phyloP scores from a whole-genome alignment of 2,329 filamentous ascomycete genomes.

The Arthrobotrys musiformis region DNA sequence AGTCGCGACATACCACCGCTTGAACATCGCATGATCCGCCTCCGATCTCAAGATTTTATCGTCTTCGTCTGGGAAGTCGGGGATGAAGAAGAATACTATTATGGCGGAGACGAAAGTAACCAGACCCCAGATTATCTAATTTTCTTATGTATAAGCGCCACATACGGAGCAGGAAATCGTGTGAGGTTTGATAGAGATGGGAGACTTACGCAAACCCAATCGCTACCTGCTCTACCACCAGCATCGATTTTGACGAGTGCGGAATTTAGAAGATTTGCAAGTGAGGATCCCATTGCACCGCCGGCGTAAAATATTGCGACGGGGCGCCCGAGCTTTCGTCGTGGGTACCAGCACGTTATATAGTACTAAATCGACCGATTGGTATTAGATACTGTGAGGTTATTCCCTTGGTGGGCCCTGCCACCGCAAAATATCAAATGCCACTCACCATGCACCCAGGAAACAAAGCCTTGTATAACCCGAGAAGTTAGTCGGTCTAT shows the following conservation, averaged over 20 bases:
- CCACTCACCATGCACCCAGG: slow-evolving; percentile 19
- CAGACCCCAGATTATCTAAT: slow-evolving; percentile 39
- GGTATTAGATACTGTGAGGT: background rate
- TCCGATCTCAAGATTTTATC: background rate
- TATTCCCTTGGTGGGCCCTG: too few relatives aligned
- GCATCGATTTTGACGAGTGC: background rate
- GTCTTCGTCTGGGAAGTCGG: slow-evolving; percentile 25
- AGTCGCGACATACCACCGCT: slow-evolving; percentile 24
- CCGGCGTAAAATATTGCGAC: slow-evolving; percentile 40
- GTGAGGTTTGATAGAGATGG: background rate
- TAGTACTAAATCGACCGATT: slow-evolving; percentile 9
- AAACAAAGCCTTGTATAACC: slow-evolving; percentile 9
- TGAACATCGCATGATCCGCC: background rate
- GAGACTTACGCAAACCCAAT: slow-evolving; percentile 7
- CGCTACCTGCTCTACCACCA: background rate
- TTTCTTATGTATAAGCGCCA: background rate
- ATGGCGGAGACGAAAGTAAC: slow-evolving; percentile 1
- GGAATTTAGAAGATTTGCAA: slow-evolving; percentile 27
- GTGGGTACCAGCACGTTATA: slow-evolving; percentile 37
- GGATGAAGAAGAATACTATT: slow-evolving; percentile 14
- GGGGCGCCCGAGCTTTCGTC: slow-evolving; percentile 18
- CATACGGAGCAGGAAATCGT: background rate
- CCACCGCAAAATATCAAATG: background rate
- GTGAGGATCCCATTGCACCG: slow-evolving; percentile 1
- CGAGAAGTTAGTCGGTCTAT: background rate